Percentiles rank a stretch among this genome's conserved stretches.
These are phyloP conservation scores for Rhynchosporium secalis DNA, from an alignment of 2,329 filamentous ascomycete species.

Conservation along the genomic window DNA sequence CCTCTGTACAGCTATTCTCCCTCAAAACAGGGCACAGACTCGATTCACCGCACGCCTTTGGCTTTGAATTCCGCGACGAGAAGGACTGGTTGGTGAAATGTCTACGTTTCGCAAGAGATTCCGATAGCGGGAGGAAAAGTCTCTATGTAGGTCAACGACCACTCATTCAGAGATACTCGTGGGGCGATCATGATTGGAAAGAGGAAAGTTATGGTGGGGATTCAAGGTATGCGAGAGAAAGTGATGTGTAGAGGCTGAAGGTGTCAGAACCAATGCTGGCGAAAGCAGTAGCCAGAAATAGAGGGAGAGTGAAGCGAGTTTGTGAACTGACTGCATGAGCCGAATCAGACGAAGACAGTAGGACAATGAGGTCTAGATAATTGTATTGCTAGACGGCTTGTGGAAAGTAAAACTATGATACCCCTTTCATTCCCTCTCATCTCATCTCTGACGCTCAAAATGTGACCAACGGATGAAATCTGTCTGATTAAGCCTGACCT, in stretches of 20 bases:
- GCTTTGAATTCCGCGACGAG: not conserved
- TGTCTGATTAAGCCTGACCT: too few relatives aligned
- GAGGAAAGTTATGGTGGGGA: not conserved
- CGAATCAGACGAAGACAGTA: too few relatives aligned
- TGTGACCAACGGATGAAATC: too few relatives aligned
- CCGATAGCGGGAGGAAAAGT: constrained; percentile 27
- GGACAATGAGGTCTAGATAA: too few relatives aligned
- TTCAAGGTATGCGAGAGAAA: not conserved
- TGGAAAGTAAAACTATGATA: too few relatives aligned
- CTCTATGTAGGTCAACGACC: constrained; percentile 22
- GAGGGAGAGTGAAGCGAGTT: too few relatives aligned
- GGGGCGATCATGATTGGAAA: constrained; percentile 7
- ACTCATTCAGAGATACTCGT: constrained; percentile 15
- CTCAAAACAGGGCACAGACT: constrained; percentile 30
- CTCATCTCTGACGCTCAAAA: too few relatives aligned
- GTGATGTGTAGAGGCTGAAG: not conserved
- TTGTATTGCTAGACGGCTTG: too few relatives aligned
- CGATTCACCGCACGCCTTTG: not conserved
- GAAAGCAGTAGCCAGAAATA: too few relatives aligned
- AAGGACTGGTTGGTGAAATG: constrained; percentile 19
- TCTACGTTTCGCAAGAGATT: constrained; percentile 30
- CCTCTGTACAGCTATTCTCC: constrained; percentile 33
- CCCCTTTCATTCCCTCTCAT: too few relatives aligned
- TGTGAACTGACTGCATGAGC: too few relatives aligned
- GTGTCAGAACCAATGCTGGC: not conserved